Evolutionary conservation across 2,329 filamentous ascomycete genomes (phyloP).

Genomic region (Alternaria hordeiaustralica): DNA sequence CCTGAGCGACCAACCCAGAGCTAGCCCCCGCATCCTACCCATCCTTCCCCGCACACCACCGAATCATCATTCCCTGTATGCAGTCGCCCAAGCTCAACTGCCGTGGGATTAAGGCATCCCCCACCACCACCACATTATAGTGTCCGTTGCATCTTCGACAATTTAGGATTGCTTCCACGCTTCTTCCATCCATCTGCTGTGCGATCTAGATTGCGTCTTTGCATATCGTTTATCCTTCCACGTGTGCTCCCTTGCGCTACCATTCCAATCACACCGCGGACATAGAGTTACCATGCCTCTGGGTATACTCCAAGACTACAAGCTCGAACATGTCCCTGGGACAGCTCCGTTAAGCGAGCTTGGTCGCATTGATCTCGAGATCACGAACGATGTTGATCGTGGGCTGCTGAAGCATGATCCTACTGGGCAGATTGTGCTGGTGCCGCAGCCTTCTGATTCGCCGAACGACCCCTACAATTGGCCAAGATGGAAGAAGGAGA

Average conservation of each 20-base stretch:
- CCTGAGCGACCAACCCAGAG: not conserved
- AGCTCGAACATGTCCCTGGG: conserved; percentile 32
- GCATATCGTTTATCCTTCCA: not conserved
- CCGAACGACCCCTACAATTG: conserved; percentile 62
- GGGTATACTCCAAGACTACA: conserved; percentile 29
- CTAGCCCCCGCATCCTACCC: conserved; percentile 11
- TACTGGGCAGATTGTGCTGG: conserved; percentile 53
- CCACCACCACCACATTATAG: conserved; percentile 16
- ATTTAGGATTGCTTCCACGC: not conserved
- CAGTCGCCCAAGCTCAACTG: not conserved
- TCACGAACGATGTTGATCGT: conserved; percentile 18
- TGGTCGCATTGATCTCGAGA: conserved; percentile 20
- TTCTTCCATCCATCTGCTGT: not conserved
- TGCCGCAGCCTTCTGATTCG: conserved; percentile 60
- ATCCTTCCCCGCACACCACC: conserved; percentile 19
- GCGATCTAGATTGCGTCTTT: not conserved
- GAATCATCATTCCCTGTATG: not conserved
- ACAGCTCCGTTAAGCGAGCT: conserved; percentile 31
- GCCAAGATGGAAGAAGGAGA: conserved; percentile 42
- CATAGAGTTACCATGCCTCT: conserved; percentile 25
- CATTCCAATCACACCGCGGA: not conserved
- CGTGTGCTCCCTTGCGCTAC: not conserved
- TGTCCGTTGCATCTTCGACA: not conserved
- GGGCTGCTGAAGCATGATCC: conserved; percentile 30
- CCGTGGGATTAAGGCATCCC: not conserved